phyloP scores from a whole-genome alignment of 495 filamentous ascomycete genomes.

The Xylaria castorea region DNA sequence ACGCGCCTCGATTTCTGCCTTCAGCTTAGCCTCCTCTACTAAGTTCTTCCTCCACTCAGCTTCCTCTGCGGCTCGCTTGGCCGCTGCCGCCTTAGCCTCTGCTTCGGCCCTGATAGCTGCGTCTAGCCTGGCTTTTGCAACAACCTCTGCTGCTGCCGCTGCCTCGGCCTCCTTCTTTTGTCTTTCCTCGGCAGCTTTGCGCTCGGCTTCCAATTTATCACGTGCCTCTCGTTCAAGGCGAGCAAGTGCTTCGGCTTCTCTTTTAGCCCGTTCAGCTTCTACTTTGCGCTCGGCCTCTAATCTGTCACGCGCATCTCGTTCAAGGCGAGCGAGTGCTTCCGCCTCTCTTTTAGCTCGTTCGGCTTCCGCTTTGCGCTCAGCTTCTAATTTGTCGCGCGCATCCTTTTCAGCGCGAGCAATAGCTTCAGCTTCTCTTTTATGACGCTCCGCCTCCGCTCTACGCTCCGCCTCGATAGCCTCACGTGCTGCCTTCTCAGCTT shows the following conservation, averaged over 20 bases:
- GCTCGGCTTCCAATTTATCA: constrained; percentile 45
- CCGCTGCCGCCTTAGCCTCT: constrained; percentile 49
- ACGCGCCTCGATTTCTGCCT: constrained; percentile 43
- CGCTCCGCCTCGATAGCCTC: constrained; percentile 48
- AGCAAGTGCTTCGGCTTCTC: constrained; percentile 46
- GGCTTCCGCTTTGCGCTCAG: constrained; percentile 46
- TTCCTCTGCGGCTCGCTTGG: constrained; percentile 55
- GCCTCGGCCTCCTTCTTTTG: constrained; percentile 58
- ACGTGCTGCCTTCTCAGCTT: constrained; percentile 52
- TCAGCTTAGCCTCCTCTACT: constrained; percentile 42
- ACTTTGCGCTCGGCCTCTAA: constrained; percentile 44
- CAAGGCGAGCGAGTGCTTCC: constrained; percentile 39
- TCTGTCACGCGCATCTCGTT: constrained; percentile 53
- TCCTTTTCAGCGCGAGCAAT: constrained; percentile 46
- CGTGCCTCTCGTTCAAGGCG: constrained; percentile 47
- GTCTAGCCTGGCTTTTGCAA: constrained; percentile 47
- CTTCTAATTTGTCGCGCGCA: constrained; percentile 46
- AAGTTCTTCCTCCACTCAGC: constrained; percentile 52
- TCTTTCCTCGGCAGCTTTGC: constrained; percentile 60
- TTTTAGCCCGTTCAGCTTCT: constrained; percentile 43
- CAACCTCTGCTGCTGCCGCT: constrained; percentile 50
- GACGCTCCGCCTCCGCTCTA: constrained; percentile 43
- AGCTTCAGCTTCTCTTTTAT: constrained; percentile 36
- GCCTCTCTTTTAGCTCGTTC: constrained; percentile 37
- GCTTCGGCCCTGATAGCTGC: constrained; percentile 49